Evolutionary conservation across 768 basidiomycete species (phyloP), one percentile per base, ranked within the genome.

Genomic region (Boletus reticulatus): DNA sequence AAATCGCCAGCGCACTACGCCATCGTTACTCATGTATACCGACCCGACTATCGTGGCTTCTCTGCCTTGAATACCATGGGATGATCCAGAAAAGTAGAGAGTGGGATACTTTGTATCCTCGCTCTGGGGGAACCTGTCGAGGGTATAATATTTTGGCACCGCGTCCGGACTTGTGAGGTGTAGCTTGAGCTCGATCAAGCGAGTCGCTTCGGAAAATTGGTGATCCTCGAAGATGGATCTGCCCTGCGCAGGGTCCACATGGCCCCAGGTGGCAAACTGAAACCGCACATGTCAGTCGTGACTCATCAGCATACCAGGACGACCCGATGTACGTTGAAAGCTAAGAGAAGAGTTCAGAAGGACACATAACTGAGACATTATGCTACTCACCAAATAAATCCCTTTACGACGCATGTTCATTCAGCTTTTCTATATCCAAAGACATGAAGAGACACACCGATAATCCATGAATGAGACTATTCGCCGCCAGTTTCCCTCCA

Each of bases 391-490:
- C 56, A 39, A 61, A 55, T 39, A 70, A 52, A 60, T 71, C 65
- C 39, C 68, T 71, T 46, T 22, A 45, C 10, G 16, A 32, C 13
- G 7, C 2, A 42, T 10, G 6, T 20, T 32, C 17, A 17, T 31
- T 67, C 36, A 57, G 41, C 17, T 70, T 74, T 49, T 53, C 79
- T 75, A 24, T 77, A 77, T 27, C 32, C 29, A 6, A 20, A 48
- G 54, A 39, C 27, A 6, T 10, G 52, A 57, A 41, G 34, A 13
- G 31, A 59, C 69, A 32, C 54, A 86, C 87, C 84, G 78, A 68
- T 89, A 88, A 72, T 90, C 89, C 85, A 89, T 84, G 62, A 88
- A 90, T 57, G 82, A 88, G 19, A 90, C 82, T 56, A 84, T 83
- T 68, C 89, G 75, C 59, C 80, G 75, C 89, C 89, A 92, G n/a